phyloP scores from a whole-genome alignment of 306 rosid species.

The Inga leiocalycina region DNA sequence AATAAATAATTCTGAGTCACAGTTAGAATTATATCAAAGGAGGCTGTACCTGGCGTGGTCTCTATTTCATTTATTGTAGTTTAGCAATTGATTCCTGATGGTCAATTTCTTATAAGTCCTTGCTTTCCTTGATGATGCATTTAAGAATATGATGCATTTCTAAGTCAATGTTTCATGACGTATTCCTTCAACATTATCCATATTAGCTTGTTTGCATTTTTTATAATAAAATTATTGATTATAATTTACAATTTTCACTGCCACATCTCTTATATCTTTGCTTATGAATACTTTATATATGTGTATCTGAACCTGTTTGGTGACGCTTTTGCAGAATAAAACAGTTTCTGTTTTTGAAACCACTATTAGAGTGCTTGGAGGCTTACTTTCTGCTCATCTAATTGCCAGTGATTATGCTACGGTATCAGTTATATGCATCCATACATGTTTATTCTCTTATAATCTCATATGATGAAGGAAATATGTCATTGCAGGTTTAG shows the following conservation, averaged over 20 bases:
- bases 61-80: neutral
- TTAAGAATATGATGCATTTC: neutral
- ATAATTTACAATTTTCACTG: neutral
- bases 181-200: neutral
- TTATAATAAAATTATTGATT: neutral
- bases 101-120: neutral
- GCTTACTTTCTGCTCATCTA: constrained; percentile 91
- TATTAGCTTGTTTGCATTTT: neutral
- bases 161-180: neutral
- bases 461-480: neutral
- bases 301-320: constrained; percentile 6
- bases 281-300: neutral
- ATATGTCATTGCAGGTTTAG: neutral
- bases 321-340: constrained; percentile 72
- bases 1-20: neutral
- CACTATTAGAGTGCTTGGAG: constrained; percentile 86
- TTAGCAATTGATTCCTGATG: neutral
- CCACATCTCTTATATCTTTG: neutral
- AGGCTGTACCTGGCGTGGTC: neutral
- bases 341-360: constrained; percentile 95
- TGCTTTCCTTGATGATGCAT: neutral
- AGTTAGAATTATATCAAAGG: neutral
- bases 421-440: constrained; percentile 50
- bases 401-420: constrained; percentile 87
- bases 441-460: constrained; percentile 17